Conservation (phyloP, 2,329 filamentous ascomycete genomes). For the Cordyceps fumosorosea region DNA sequence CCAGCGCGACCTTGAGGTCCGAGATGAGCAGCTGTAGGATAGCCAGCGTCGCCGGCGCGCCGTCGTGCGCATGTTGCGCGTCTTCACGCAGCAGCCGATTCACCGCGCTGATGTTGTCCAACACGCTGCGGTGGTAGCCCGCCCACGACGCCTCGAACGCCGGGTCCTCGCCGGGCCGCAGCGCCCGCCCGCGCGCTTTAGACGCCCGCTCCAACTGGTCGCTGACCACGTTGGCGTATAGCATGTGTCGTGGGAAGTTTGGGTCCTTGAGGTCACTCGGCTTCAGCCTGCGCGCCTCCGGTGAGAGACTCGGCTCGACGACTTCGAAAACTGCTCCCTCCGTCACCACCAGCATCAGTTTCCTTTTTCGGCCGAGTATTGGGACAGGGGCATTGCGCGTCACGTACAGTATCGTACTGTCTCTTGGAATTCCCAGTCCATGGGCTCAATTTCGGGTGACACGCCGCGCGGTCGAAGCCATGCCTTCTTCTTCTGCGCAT, state of each 20-base stretch:
- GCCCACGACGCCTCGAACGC: not conserved
- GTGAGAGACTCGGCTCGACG: not conserved
- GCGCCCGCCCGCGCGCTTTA: not conserved
- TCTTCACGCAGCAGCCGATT: not conserved
- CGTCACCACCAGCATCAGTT: not conserved
- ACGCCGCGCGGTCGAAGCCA: not conserved
- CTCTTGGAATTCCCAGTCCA: not conserved
- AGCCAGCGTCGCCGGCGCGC: not conserved
- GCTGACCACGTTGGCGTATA: not conserved
- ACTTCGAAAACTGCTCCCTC: not conserved
- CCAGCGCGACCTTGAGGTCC: not conserved
- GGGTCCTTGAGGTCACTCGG: not conserved
- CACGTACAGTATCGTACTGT: not conserved
- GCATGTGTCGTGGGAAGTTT: not conserved
- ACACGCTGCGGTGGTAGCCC: not conserved
- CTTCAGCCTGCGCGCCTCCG: not conserved
- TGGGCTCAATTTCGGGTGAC: not conserved
- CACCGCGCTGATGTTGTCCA: not conserved
- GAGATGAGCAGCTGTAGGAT: conserved; percentile 1
- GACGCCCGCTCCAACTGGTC: not conserved
- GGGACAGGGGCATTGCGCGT: not conserved
- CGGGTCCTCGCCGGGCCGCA: not conserved
- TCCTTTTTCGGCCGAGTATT: not conserved
- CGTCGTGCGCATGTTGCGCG: not conserved
- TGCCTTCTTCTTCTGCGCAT: no score